These are phyloP conservation scores for Stephania cephalantha DNA, from an alignment of 164 flowering plant species.

Conservation along the genomic window DNA sequence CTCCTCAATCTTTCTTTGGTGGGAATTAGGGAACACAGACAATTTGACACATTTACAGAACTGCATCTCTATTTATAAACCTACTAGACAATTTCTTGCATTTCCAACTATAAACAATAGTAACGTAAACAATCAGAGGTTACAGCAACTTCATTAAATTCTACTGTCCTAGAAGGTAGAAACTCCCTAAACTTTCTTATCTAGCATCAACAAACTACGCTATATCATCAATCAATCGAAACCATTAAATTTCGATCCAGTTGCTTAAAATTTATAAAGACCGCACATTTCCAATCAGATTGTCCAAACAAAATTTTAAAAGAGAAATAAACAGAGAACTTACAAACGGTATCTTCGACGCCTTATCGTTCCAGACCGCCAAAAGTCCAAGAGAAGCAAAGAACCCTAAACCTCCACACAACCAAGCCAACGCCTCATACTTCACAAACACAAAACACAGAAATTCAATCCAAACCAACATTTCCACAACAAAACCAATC, in stretches of 20 bases:
- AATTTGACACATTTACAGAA: not conserved
- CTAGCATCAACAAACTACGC: not conserved
- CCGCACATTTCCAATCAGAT: too few relatives aligned
- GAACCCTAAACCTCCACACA: conserved; percentile 87
- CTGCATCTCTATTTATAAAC: not conserved
- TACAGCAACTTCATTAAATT: not conserved
- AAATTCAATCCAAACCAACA: not conserved
- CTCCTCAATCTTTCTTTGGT: not conserved
- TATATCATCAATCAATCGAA: not conserved
- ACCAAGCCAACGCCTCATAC: conserved; percentile 98
- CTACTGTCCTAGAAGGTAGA: not conserved
- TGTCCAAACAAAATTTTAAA: not conserved
- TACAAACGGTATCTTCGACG: conserved; percentile 81
- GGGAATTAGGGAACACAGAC: not conserved
- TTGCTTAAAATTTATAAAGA: not conserved
- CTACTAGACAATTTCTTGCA: not conserved
- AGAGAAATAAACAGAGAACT: conserved; percentile 20
- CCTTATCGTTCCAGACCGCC: conserved; percentile 92
- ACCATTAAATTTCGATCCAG: not conserved
- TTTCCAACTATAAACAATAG: too few relatives aligned
- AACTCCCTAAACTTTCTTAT: not conserved
- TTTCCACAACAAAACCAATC: not conserved
- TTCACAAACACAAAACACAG: conserved; percentile 15
- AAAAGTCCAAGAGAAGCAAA: conserved; percentile 63
- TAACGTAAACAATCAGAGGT: not conserved